Conservation (phyloP, 805 yeast species). For the Candida hungchunana region DNA sequence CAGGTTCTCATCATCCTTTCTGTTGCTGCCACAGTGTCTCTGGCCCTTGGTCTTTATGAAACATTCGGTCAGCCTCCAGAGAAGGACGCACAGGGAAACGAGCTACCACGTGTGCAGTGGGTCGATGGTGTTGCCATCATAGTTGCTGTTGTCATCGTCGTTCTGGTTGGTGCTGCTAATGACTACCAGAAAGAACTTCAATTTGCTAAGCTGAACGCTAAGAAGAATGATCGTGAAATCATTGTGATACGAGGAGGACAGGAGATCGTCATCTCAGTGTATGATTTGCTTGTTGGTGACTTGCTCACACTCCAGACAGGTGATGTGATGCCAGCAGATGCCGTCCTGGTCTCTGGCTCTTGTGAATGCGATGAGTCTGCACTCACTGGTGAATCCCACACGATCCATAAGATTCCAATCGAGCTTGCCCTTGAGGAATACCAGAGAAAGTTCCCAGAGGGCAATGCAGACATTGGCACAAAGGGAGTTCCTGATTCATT, state of each 20-base stretch:
- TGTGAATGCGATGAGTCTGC: conserved; percentile 91
- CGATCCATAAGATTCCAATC: conserved; percentile 67
- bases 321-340: conserved; percentile 89
- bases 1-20: conserved; percentile 80
- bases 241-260: conserved; percentile 72
- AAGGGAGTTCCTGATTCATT: conserved; percentile 64
- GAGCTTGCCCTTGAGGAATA: conserved; percentile 32
- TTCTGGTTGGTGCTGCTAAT: conserved; percentile 89
- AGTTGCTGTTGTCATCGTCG: conserved; percentile 86
- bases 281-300: conserved; percentile 84
- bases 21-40: conserved; percentile 83
- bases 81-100: conserved; percentile 72
- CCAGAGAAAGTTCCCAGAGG: conserved; percentile 23
- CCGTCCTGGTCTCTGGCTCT: conserved; percentile 65
- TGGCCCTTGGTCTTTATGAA: conserved; percentile 89
- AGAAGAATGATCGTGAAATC: conserved; percentile 79
- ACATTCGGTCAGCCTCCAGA: conserved; percentile 80
- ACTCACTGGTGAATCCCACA: conserved; percentile 89
- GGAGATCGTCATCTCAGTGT: conserved; percentile 64
- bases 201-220: conserved; percentile 80
- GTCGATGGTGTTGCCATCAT: conserved; percentile 98
- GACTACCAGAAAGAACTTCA: conserved; percentile 96
- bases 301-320: conserved; percentile 82
- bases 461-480: conserved; percentile 34
- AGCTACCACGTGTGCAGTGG: conserved; percentile 88